phyloP scores from a whole-genome alignment of 1,284 basidiomycete species.

The Sphaerobolus stellatus region DNA sequence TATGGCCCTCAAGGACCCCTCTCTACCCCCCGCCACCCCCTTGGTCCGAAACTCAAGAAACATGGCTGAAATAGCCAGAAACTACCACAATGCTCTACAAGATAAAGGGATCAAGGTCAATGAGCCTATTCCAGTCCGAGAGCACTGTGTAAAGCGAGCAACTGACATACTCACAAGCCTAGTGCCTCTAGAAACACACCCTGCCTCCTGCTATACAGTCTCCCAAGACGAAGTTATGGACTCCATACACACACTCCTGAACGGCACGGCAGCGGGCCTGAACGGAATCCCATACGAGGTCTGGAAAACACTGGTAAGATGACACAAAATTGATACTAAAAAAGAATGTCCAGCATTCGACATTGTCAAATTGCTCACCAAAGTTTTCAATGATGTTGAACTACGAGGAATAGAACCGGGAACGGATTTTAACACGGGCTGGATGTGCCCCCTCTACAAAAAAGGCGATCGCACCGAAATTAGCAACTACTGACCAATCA shows the following conservation, averaged over 20 bases:
- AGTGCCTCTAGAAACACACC: no score
- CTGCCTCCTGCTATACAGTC: no score
- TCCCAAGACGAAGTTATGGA: neutral
- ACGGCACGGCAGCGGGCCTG: constrained; percentile 14
- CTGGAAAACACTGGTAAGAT: constrained; percentile 13
- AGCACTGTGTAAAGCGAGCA: no score
- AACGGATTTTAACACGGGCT: constrained; percentile 27
- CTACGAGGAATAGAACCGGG: constrained; percentile 9
- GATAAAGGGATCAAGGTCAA: no score
- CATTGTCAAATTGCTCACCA: neutral
- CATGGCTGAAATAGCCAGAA: no score
- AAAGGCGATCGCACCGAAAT: neutral
- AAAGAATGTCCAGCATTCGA: neutral
- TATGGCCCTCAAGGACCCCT: no score
- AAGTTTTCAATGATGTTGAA: constrained; percentile 17
- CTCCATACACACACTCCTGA: neutral
- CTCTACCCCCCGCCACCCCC: no score
- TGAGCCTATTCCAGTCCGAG: no score
- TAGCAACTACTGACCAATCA: neutral
- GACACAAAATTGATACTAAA: neutral
- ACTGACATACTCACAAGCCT: no score
- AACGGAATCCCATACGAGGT: constrained; percentile 21
- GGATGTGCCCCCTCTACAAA: constrained; percentile 13
- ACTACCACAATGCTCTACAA: no score
- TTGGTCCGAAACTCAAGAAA: no score